Evolutionary conservation across 352 stramenopile genomes (phyloP), one percentile per base, ranked within the genome.

Genomic region (Phytopythium litorale): DNA sequence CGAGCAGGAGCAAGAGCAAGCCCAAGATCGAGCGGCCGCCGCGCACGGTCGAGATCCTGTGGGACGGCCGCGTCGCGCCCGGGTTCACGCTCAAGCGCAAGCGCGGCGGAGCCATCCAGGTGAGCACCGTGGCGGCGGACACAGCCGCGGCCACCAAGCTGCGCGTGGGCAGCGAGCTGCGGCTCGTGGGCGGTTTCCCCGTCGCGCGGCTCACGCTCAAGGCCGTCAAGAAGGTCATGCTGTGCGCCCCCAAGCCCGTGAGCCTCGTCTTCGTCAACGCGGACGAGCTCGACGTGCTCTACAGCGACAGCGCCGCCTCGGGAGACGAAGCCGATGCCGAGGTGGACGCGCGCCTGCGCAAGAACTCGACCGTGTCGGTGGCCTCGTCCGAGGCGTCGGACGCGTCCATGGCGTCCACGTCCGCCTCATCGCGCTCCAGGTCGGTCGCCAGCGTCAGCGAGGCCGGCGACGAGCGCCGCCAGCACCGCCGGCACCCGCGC

Each of bases 201-300:
- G 79, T 92, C 16, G 73, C 81, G 65, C 78, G 82, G 19, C 71
- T 92, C 45, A 91, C 79, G 48, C 71, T 90, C 11, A 60, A 69
- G 40, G 83, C 89, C 56, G 78, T 92, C 19, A 92, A 92, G 69
- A 89, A 89, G 63, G 72, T 92, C 51, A 90, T 92, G 79, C 70
- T 89, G 18, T 58, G 73, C 60, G 81, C 81, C 6, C 79, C 81
- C 32, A 90, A 91, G 63, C 83, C 83, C 35, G 79, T 92, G 67
- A 90, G 81, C 51, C 77, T 92, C 52, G 81, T 92, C 56, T 92
- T 92, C 63, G 58, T 89, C 75, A 59, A 81, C 68, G 4, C 60
- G 66, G 49, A 62, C 58, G 42, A 71, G 56, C 56, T 60, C 33
- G 48, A 23, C 9, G 28, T 38, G 33, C 56, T 46, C 38, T 43